Percentiles rank a stretch among this genome's conserved stretches.
phyloP scores from a whole-genome alignment of 2,329 filamentous ascomycete species.

The Neofusicoccum laricinum region DNA sequence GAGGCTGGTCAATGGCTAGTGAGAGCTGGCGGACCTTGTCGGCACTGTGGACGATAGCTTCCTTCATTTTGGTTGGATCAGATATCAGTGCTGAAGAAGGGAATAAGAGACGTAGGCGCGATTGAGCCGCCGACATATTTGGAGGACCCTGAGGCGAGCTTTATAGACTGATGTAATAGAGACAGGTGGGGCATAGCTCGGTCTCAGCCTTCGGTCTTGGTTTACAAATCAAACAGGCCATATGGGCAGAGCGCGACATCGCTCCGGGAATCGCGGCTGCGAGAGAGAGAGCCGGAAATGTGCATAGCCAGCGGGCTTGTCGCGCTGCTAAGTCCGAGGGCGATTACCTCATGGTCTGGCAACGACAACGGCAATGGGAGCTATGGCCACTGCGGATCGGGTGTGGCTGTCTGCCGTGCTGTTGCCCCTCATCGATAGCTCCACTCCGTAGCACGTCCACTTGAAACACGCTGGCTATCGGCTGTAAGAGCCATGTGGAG shows the following conservation, averaged over 20 bases:
- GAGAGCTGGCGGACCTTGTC: background rate
- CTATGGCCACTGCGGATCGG: background rate
- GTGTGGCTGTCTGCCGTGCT: background rate
- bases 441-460: too few species aligned
- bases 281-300: background rate
- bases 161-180: slow-evolving; percentile 3
- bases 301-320: too few species aligned
- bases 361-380: background rate
- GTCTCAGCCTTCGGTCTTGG: background rate
- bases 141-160: background rate
- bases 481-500: too few species aligned
- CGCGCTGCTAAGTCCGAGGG: background rate
- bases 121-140: background rate
- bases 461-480: too few species aligned
- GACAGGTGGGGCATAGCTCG: background rate
- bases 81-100: background rate
- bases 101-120: background rate
- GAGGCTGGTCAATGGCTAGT: background rate
- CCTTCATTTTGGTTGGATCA: slow-evolving; percentile 23
- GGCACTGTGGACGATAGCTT: slow-evolving; percentile 23
- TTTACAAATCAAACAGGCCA: background rate
- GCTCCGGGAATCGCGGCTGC: background rate
- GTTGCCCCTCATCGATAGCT: background rate
- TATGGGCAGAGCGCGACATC: background rate
- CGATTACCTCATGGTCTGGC: background rate